phyloP scores from a whole-genome alignment of 2,329 filamentous ascomycete genomes.

The Colletotrichum paranaense region DNA sequence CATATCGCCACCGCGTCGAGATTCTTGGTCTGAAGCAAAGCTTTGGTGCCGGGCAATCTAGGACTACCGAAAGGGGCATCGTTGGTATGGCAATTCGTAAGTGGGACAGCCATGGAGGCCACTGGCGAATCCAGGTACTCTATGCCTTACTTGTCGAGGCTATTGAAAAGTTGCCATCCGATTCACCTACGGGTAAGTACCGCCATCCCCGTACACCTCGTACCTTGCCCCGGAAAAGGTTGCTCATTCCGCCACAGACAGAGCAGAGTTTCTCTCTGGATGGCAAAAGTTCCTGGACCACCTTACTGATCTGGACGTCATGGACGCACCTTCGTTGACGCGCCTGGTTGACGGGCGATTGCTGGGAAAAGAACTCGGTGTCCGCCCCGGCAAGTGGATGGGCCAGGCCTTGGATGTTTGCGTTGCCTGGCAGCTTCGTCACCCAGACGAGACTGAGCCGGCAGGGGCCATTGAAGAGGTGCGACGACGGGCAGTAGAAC shows the following conservation, averaged over 20 bases:
- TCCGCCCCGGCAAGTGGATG: slow-evolving; percentile 88
- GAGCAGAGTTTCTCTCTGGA: slow-evolving; percentile 56
- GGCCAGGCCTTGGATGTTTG: slow-evolving; percentile 81
- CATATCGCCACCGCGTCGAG: slow-evolving; percentile 69
- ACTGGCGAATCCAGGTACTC: slow-evolving; percentile 79
- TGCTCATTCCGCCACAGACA: slow-evolving; percentile 45
- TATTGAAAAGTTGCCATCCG: slow-evolving; percentile 49
- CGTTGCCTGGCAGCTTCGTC: slow-evolving; percentile 88
- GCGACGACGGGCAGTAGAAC: slow-evolving; percentile 58
- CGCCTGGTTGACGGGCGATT: slow-evolving; percentile 80
- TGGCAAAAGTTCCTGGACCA: slow-evolving; percentile 70
- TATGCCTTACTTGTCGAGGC: slow-evolving; percentile 76
- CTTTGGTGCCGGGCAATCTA: slow-evolving; percentile 57
- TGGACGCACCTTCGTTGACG: slow-evolving; percentile 68
- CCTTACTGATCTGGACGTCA: slow-evolving; percentile 63
- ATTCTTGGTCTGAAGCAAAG: slow-evolving; percentile 73
- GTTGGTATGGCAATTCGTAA: slow-evolving; percentile 80
- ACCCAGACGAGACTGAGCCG: slow-evolving; percentile 74
- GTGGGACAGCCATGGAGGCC: slow-evolving; percentile 72
- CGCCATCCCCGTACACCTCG: too few relatives aligned
- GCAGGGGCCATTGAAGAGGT: slow-evolving; percentile 71
- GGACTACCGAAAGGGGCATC: slow-evolving; percentile 66
- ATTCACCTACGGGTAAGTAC: slow-evolving; percentile 17
- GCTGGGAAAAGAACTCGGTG: slow-evolving; percentile 74
- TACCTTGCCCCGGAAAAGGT: not conserved